Percentiles rank a stretch among this genome's conserved stretches.
Conservation (phyloP, 208 protist species). For the Acanthamoeba castellanii region DNA sequence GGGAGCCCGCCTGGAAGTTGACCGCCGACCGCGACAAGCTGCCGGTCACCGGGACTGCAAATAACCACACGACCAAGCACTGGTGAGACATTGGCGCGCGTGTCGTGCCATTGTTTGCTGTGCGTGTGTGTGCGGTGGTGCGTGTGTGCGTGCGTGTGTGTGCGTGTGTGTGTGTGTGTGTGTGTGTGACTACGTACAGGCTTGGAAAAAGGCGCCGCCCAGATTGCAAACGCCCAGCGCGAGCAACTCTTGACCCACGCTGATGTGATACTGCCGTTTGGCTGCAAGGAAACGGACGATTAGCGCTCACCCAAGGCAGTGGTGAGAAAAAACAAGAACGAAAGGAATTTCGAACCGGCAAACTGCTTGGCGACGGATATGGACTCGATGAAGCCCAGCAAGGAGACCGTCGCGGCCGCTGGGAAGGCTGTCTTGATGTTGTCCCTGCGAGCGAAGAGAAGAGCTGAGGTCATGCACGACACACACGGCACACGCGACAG, state of each 20-base stretch:
- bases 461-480: not conserved
- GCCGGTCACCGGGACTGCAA: constrained; percentile 12
- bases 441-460: not conserved
- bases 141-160: no score
- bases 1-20: constrained; percentile 44
- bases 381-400: constrained; percentile 58
- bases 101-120: no score
- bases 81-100: no score
- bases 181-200: not conserved
- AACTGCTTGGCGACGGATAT: constrained; percentile 66
- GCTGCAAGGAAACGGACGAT: not conserved
- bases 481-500: not conserved
- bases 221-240: constrained; percentile 31
- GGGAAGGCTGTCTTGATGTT: not conserved
- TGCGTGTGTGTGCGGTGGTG: no score
- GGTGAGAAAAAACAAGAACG: no score
- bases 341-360: no score
- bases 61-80: not conserved
- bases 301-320: no score
- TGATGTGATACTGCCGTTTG: constrained; percentile 28
- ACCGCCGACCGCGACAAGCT: constrained; percentile 50
- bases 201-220: constrained; percentile 26
- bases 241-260: constrained; percentile 14
- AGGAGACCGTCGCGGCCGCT: not conserved
- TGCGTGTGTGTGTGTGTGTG: not conserved